These are phyloP conservation scores for Thalassiosira hispida DNA, from an alignment of 352 stramenopile species.

Conservation along the genomic window DNA sequence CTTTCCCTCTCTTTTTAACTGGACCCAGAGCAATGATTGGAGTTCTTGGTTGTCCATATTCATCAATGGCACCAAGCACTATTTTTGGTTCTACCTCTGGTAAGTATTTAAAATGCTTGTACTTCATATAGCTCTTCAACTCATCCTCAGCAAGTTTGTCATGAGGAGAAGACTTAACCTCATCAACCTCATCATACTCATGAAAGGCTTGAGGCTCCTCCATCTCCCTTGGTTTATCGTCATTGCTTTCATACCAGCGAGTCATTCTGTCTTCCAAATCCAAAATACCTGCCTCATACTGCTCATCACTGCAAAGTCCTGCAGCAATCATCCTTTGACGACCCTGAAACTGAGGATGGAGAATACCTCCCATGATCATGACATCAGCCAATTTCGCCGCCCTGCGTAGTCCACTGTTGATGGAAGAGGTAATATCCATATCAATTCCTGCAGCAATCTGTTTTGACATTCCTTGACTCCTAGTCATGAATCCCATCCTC, in stretches of 20 bases:
- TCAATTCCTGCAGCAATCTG: neutral
- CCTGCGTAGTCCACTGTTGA: constrained; percentile 3
- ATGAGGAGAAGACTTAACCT: neutral
- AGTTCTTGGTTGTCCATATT: constrained; percentile 10
- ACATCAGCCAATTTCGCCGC: constrained; percentile 2
- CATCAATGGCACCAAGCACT: constrained; percentile 23
- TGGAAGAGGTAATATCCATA: constrained; percentile 1
- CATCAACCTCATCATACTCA: no score
- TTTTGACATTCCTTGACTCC: no score
- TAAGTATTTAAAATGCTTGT: constrained; percentile 10
- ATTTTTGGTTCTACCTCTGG: constrained; percentile 26
- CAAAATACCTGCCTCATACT: constrained; percentile 19
- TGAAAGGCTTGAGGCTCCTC: no score
- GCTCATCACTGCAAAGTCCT: constrained; percentile 18
- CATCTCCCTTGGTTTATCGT: neutral
- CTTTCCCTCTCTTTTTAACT: constrained; percentile 10
- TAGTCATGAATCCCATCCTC: neutral
- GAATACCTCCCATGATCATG: constrained; percentile 27
- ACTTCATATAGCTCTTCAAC: constrained; percentile 8
- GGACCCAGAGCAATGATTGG: constrained; percentile 4
- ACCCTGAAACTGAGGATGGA: constrained; percentile 27
- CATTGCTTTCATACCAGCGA: constrained; percentile 2
- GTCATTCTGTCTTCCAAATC: constrained; percentile 17
- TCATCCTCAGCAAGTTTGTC: constrained; percentile 1
- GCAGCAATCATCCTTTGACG: constrained; percentile 13